Conservation (phyloP, 768 basidiomycete species). For the Rhizopogon sp. region DNA sequence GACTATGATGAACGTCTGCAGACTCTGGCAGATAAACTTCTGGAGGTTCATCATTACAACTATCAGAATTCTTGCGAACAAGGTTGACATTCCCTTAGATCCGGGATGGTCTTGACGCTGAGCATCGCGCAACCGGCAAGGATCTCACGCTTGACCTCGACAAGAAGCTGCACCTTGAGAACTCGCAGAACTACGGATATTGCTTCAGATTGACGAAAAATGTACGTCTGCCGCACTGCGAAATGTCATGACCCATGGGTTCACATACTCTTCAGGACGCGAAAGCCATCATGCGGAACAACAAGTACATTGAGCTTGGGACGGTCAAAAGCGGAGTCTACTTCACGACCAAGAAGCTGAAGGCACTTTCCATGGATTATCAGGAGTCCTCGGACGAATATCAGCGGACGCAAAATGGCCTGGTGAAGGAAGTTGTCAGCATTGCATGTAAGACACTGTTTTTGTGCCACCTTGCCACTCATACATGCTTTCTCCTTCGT, state of each 20-base stretch:
- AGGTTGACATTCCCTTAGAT: conserved; percentile 28
- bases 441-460: conserved; percentile 69
- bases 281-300: conserved; percentile 55
- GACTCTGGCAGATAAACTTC: conserved; percentile 62
- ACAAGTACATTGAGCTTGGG: conserved; percentile 77
- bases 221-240: conserved; percentile 31
- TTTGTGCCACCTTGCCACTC: neutral
- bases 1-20: conserved; percentile 81
- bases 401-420: conserved; percentile 63
- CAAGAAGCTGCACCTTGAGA: conserved; percentile 95
- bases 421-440: conserved; percentile 89
- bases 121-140: conserved; percentile 64
- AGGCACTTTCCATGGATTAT: conserved; percentile 67
- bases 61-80: neutral
- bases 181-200: conserved; percentile 84
- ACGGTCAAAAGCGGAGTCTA: conserved; percentile 83
- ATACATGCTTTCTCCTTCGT: neutral
- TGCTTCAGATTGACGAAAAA: conserved; percentile 91
- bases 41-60: conserved; percentile 33
- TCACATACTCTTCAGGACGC: conserved; percentile 59
- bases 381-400: conserved; percentile 66
- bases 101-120: conserved; percentile 77
- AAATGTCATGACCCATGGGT: neutral
- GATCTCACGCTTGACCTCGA: conserved; percentile 81
- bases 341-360: conserved; percentile 79